phyloP scores from a whole-genome alignment of 23 red algal genomes.

The Cyanidioschyzon merolae region DNA sequence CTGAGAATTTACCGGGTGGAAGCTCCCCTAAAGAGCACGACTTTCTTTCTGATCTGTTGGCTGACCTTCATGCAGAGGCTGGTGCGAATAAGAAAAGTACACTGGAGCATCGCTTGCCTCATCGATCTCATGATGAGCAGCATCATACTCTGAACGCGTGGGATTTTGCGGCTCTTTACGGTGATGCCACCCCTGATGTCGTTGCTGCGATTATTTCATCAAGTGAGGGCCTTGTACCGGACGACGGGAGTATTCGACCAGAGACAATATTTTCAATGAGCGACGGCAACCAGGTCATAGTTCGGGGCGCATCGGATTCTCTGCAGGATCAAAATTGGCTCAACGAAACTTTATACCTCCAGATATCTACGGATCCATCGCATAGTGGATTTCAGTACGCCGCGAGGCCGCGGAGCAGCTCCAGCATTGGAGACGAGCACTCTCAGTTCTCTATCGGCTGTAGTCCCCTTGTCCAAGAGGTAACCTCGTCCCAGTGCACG shows the following conservation, averaged over 20 bases:
- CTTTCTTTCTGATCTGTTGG: constrained; percentile 2
- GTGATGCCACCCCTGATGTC: constrained; percentile 3
- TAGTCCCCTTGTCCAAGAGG: not conserved
- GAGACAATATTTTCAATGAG: not conserved
- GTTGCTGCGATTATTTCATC: not conserved
- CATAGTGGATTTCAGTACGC: not conserved
- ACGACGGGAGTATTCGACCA: not conserved
- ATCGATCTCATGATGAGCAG: not conserved
- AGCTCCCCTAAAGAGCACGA: too few relatives aligned
- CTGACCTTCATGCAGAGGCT: constrained; percentile 6
- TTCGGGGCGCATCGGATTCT: not conserved
- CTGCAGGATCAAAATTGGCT: not conserved
- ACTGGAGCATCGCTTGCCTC: not conserved
- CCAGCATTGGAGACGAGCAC: not conserved
- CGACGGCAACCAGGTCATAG: not conserved
- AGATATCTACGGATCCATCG: not conserved
- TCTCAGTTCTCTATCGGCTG: not conserved
- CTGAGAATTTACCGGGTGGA: too few relatives aligned
- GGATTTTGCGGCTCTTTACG: constrained; percentile 7
- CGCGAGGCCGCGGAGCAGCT: not conserved
- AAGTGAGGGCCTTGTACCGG: not conserved
- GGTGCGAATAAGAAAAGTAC: not conserved
- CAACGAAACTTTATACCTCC: not conserved
- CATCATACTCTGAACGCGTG: not conserved
- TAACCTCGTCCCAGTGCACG: not conserved